Conservation (phyloP, 2,329 filamentous ascomycete genomes). For the Diaporthe citrichinensis region DNA sequence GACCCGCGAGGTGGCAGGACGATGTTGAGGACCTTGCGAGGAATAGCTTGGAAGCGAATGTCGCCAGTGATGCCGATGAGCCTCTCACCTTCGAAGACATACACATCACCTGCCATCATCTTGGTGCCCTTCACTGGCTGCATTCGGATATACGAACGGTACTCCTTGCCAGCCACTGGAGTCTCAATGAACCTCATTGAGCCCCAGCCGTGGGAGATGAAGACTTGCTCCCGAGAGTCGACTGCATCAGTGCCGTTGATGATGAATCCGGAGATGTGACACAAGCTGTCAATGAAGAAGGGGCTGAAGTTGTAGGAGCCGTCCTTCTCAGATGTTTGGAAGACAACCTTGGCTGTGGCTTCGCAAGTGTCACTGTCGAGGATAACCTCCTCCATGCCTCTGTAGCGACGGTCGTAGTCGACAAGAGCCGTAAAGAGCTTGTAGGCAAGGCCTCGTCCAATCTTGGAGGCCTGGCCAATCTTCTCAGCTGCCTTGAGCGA, state of each 20-base stretch:
- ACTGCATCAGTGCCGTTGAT: conserved; percentile 71
- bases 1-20: conserved; percentile 73
- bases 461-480: conserved; percentile 77
- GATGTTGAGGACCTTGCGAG: conserved; percentile 75
- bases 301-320: conserved; percentile 70
- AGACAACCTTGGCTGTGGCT: conserved; percentile 58
- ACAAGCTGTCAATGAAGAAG: conserved; percentile 71
- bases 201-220: conserved; percentile 73
- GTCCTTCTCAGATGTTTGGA: conserved; percentile 63
- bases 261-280: conserved; percentile 73
- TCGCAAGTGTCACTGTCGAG: conserved; percentile 62
- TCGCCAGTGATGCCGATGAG: conserved; percentile 66
- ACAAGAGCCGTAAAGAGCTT: conserved; percentile 74
- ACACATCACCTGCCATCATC: conserved; percentile 68
- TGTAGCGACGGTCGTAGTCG: conserved; percentile 68
- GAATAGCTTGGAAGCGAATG: conserved; percentile 77
- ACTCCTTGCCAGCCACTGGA: conserved; percentile 60
- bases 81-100: conserved; percentile 66
- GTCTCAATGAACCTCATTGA: conserved; percentile 65
- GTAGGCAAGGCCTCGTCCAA: conserved; percentile 83
- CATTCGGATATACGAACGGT: conserved; percentile 72
- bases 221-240: conserved; percentile 68
- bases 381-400: conserved; percentile 72
- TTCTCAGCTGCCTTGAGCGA: conserved; percentile 72
- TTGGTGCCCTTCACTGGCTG: conserved; percentile 65